Base-by-base conservation (phyloP, 225 moss, liverwort and hornwort species). In the Straminergon stramineum region DNA sequence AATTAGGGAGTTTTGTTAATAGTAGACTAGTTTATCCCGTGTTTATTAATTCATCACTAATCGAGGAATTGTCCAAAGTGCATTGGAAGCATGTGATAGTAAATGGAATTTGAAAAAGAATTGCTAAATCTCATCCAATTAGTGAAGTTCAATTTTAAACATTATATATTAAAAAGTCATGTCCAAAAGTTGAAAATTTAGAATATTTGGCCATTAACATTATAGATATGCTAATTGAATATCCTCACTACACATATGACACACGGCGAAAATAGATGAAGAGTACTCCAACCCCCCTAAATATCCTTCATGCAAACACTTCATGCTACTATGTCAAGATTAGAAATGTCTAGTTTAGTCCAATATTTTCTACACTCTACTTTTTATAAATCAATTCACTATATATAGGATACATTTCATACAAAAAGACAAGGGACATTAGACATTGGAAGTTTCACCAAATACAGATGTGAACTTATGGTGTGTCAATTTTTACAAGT, bases 271-370 rank as follows among this genome's bases (percentile, higher is more conserved):
- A 68, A 13, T 21, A 12, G n/a, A 68, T 68, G n/a, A 68, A 68
- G 22, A 68, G 37, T 22, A 0, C 12, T n/a, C 11, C 2, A 2
- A 6, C 1, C 2, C 2, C 0, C 4, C 12, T 7, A n/a, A 68
- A 22, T 22, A n/a, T 68, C 68, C 68, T 68, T n/a, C 13, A n/a
- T n/a, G n/a, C n/a, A 68, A n/a, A n/a, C 2, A n/a, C 7, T n/a
- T n/a, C n/a, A n/a, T n/a, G 4, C 13, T 21, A 22, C 4, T 0
- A 68, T n/a, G 7, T 21, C 2, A 68, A 22, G 12, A 68, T 68
- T 68, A 12, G 7, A 2, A 67, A 11, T 19, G 3, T 35, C 11
- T 67, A 35, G 5, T 20, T 35, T 67, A 67, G 19, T 21, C 13
- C 0, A 37, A 1, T 68, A 22, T n/a, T 68, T n/a, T 4, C 4